Percentiles rank a stretch among this genome's conserved stretches.
These are phyloP conservation scores for Schoenoplectus tabernaemontani DNA, from an alignment of 202 grass and related monocot species.

Conservation along the genomic window DNA sequence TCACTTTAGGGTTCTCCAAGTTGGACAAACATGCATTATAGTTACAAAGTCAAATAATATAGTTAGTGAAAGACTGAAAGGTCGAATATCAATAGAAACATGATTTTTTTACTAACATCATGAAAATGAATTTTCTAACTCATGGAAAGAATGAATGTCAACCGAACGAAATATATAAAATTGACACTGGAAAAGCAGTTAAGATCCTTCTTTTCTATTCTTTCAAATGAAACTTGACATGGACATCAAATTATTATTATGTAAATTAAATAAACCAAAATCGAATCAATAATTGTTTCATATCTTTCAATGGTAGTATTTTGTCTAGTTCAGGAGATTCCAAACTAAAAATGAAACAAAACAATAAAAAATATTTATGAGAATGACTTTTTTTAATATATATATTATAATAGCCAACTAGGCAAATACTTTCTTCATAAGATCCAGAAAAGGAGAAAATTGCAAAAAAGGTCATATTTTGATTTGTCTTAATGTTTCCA, in stretches of 20 bases:
- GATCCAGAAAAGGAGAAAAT: too few species aligned
- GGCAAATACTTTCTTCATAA: background rate
- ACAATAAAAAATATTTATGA: background rate
- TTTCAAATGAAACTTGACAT: background rate
- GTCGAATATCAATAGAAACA: background rate
- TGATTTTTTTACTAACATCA: background rate
- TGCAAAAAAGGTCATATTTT: too few species aligned
- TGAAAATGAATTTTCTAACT: background rate
- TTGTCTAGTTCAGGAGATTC: background rate
- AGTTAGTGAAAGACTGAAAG: background rate
- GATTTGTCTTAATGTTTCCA: too few species aligned
- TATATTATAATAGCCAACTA: background rate
- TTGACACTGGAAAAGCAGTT: background rate
- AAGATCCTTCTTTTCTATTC: background rate
- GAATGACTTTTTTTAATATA: background rate
- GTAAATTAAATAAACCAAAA: background rate
- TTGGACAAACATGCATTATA: background rate
- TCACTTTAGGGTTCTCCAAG: background rate
- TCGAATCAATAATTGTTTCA: too few species aligned
- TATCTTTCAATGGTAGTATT: background rate
- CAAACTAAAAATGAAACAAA: background rate
- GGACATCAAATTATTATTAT: background rate
- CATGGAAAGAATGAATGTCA: background rate
- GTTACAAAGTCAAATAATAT: background rate
- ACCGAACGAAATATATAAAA: background rate